These are phyloP conservation scores for Globisporangium ultimum DNA, from an alignment of 352 stramenopile species.

Conservation along the genomic window DNA sequence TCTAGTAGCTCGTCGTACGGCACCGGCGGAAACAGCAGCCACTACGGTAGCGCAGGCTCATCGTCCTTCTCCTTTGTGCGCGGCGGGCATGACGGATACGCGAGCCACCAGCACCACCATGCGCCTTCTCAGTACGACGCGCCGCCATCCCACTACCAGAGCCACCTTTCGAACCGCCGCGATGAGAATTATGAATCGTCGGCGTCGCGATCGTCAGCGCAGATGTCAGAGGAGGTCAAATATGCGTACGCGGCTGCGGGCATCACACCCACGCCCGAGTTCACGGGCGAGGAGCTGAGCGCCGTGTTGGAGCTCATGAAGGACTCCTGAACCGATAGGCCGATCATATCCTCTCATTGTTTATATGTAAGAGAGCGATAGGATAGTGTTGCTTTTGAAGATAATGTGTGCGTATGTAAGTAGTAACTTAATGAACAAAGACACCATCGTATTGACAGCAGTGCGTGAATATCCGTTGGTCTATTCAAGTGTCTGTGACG, in stretches of 20 bases:
- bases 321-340: constrained; percentile 22
- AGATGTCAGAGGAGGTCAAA: constrained; percentile 22
- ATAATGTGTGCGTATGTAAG: too few relatives aligned
- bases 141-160: constrained; percentile 4
- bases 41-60: background rate
- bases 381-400: too few relatives aligned
- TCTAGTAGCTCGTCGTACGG: constrained; percentile 8
- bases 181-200: constrained; percentile 30
- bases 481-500: too few relatives aligned
- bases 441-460: too few relatives aligned
- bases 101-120: constrained; percentile 17
- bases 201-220: constrained; percentile 17
- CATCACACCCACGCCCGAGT: constrained; percentile 24
- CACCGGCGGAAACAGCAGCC: background rate
- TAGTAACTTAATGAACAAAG: too few relatives aligned
- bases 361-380: background rate
- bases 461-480: too few relatives aligned
- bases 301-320: constrained; percentile 49
- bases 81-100: constrained; percentile 24
- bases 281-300: constrained; percentile 47
- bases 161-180: constrained; percentile 21
- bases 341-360: background rate
- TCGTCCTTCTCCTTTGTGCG: constrained; percentile 45
- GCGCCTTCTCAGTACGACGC: constrained; percentile 6
- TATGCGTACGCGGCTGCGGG: constrained; percentile 25